Evolutionary conservation across 2,329 filamentous ascomycete species (phyloP).

Genomic region (Pseudogymnoascus sp.): DNA sequence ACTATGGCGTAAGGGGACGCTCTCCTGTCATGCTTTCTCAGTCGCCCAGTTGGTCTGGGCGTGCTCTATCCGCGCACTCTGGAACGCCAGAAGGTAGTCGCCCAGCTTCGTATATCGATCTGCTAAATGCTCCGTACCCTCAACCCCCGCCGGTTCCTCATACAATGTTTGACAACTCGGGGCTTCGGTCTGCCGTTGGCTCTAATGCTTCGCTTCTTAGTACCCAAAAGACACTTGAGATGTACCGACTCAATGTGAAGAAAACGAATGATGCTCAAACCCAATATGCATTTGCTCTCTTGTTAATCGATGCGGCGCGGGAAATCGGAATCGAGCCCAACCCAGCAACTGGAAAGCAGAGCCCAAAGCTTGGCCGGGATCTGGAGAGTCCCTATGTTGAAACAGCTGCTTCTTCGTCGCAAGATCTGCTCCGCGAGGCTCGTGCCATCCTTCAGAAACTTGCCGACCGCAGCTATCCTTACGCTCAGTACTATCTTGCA

Average conservation of each 20-base stretch:
- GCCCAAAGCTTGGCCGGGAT: constrained; percentile 40
- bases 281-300: constrained; percentile 94
- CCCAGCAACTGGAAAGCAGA: constrained; percentile 21
- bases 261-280: constrained; percentile 87
- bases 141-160: constrained; percentile 28
- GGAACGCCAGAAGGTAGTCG: constrained; percentile 22
- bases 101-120: constrained; percentile 35
- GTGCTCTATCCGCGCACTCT: constrained; percentile 26
- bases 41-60: constrained; percentile 23
- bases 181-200: constrained; percentile 70
- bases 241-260: constrained; percentile 96
- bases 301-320: constrained; percentile 82
- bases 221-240: constrained; percentile 88
- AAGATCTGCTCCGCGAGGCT: constrained; percentile 75
- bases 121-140: constrained; percentile 43
- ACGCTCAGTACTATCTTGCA: constrained; percentile 94
- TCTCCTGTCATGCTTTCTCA: constrained; percentile 37
- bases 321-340: constrained; percentile 55
- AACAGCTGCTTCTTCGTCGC: constrained; percentile 42
- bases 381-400: constrained; percentile 40
- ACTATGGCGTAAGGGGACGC: constrained; percentile 55
- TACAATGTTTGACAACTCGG: constrained; percentile 62
- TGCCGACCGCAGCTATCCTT: constrained; percentile 82
- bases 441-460: constrained; percentile 81
- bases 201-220: constrained; percentile 86